These are phyloP conservation scores for Straminergon stramineum DNA, from an alignment of 225 moss, liverwort and hornwort species.

Conservation along the genomic window DNA sequence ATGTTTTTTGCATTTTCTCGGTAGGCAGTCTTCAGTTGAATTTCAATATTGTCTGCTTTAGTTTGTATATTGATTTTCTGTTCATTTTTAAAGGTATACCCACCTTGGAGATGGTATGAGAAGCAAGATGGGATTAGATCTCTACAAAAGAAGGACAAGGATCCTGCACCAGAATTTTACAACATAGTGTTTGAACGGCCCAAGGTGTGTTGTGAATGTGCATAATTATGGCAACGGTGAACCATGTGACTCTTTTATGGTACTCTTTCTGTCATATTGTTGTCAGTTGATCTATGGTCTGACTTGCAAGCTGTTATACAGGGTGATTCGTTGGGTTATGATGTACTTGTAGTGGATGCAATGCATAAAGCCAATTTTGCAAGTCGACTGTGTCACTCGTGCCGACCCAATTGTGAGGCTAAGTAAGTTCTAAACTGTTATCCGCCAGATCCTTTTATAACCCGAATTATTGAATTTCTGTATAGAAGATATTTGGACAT, in stretches of 20 bases:
- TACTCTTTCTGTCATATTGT: not conserved
- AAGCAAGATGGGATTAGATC: constrained; percentile 98
- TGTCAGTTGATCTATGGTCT: not conserved
- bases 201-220: constrained; percentile 46
- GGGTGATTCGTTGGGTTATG: constrained; percentile 96
- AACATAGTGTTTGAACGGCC: constrained; percentile 97
- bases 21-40: not conserved
- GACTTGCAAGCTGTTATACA: constrained; percentile 28
- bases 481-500: not conserved
- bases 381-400: constrained; percentile 97
- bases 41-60: not conserved
- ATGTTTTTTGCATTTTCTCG: not conserved
- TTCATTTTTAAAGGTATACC: constrained; percentile 60
- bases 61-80: not conserved
- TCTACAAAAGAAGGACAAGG: constrained; percentile 95
- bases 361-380: constrained; percentile 99
- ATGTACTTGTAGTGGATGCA: constrained; percentile 94
- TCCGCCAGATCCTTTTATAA: not conserved
- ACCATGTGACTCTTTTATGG: not conserved
- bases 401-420: constrained; percentile 99
- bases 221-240: not conserved
- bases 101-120: constrained; percentile 99
- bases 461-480: not conserved
- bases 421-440: constrained; percentile 43
- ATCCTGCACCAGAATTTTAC: constrained; percentile 96